Percentiles rank a stretch among this genome's conserved stretches.
Conservation (phyloP, 2,329 filamentous ascomycete genomes). For the Dothideomycetes sp. region DNA sequence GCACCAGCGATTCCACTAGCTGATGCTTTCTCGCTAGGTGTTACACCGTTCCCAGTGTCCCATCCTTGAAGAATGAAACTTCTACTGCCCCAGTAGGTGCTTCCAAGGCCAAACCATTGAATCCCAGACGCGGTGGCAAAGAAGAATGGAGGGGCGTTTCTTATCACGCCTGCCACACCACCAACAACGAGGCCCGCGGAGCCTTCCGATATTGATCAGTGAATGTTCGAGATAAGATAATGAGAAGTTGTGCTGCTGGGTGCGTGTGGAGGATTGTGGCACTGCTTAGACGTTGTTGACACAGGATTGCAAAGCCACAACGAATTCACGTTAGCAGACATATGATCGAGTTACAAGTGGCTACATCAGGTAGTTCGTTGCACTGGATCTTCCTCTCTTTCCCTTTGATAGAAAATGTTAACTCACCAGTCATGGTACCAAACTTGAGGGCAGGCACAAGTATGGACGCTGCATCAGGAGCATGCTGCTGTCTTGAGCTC, state of each 20-base stretch:
- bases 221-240: too few species aligned
- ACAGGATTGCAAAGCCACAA: too few species aligned
- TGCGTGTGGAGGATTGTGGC: too few species aligned
- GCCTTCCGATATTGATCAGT: too few species aligned
- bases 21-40: slow-evolving; percentile 47
- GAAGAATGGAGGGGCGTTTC: slow-evolving; percentile 54
- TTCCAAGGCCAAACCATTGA: slow-evolving; percentile 72
- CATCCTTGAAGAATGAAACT: slow-evolving; percentile 24
- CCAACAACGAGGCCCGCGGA: slow-evolving; percentile 53
- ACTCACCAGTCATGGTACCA: slow-evolving; percentile 9
- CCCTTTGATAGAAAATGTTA: too few species aligned
- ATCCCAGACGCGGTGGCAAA: slow-evolving; percentile 63
- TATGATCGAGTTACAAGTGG: too few species aligned
- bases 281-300: too few species aligned
- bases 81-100: slow-evolving; percentile 50
- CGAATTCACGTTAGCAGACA: too few species aligned
- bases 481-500: background rate
- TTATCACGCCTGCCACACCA: slow-evolving; percentile 39
- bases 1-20: slow-evolving; percentile 63
- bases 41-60: slow-evolving; percentile 32
- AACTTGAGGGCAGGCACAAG: slow-evolving; percentile 8
- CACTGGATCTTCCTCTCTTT: too few species aligned
- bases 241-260: too few species aligned
- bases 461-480: slow-evolving; percentile 1
- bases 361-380: too few species aligned